Evolutionary conservation across 352 stramenopile species (phyloP), one percentile per base, ranked within the genome.

Genomic region (Pythium inflatum): DNA sequence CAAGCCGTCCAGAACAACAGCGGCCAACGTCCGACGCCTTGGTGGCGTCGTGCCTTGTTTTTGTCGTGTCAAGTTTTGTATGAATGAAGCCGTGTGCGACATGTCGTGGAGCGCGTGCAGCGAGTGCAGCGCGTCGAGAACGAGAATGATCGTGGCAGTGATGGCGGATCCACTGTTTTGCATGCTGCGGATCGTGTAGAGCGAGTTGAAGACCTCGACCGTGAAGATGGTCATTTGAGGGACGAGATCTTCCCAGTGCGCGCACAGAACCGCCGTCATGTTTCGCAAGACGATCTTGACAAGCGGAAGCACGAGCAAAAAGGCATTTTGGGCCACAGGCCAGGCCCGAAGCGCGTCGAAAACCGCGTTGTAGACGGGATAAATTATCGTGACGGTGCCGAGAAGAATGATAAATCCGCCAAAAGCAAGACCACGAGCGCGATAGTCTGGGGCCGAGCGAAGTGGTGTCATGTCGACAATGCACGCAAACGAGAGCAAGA

Each of bases 281-380:
- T 51, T 18, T 49, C 67, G 73, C n/a, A 83, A 68, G 27, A 66
- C 54, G 54, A 80, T 79, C 58, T 87, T 85, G 34, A 83, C 55
- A 25, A 81, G 46, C 14, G 70, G 73, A 24, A 85, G 65, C 8
- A 85, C 20, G 18, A 76, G 7, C 9, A 41, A 28, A 25, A 64
- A 66, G 3, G 58, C 28, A 6, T 40, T 69, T 38, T 78, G 67
- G n/a, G n/a, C n/a, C n/a, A n/a, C n/a, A n/a, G n/a, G n/a, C n/a
- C n/a, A n/a, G n/a, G n/a, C n/a, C n/a, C n/a, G n/a, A n/a, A n/a
- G n/a, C n/a, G n/a, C n/a, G n/a, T n/a, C n/a, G n/a, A n/a, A n/a
- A n/a, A n/a, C n/a, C n/a, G n/a, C n/a, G n/a, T n/a, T n/a, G n/a
- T n/a, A n/a, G n/a, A n/a, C n/a, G n/a, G n/a, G n/a, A n/a, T n/a